Percentiles rank a stretch among this genome's conserved stretches.
phyloP scores from a whole-genome alignment of 169 alveolate genomes.

The Plasmodium cynomolgi region DNA sequence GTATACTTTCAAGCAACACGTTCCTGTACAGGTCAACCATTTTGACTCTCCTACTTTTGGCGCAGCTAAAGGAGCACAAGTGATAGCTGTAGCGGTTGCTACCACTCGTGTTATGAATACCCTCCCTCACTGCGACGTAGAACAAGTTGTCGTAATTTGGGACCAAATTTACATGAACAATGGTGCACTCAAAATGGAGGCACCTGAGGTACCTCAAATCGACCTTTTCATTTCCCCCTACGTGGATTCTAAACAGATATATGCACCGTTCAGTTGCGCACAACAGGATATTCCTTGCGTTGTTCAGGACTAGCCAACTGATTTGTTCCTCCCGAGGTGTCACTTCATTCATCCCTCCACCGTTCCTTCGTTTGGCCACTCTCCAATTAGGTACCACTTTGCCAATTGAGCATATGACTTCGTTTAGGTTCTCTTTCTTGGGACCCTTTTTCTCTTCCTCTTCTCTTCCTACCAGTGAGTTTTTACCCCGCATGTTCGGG shows the following conservation, averaged over 20 bases:
- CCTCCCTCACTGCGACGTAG: slow-evolving; percentile 21
- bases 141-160: slow-evolving; percentile 36
- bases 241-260: slow-evolving; percentile 14
- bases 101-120: neutral
- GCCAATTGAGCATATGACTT: neutral
- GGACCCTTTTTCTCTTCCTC: neutral
- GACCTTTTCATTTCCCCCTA: slow-evolving; percentile 50
- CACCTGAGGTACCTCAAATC: slow-evolving; percentile 16
- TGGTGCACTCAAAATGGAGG: neutral
- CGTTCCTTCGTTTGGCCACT: neutral
- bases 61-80: slow-evolving; percentile 4
- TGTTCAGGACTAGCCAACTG: slow-evolving; percentile 26
- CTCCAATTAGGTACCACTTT: neutral
- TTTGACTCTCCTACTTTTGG: slow-evolving; percentile 10
- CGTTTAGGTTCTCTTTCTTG: neutral
- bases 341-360: neutral
- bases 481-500: too few species aligned
- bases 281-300: slow-evolving; percentile 6
- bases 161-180: slow-evolving; percentile 25
- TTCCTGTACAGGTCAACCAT: slow-evolving; percentile 13
- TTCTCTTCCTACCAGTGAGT: neutral
- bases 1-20: slow-evolving; percentile 18
- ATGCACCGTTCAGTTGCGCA: slow-evolving; percentile 9
- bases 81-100: neutral
- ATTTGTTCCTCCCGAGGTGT: neutral